phyloP scores from a whole-genome alignment of 2,329 filamentous ascomycete genomes.

The Lachnellula willkommii region DNA sequence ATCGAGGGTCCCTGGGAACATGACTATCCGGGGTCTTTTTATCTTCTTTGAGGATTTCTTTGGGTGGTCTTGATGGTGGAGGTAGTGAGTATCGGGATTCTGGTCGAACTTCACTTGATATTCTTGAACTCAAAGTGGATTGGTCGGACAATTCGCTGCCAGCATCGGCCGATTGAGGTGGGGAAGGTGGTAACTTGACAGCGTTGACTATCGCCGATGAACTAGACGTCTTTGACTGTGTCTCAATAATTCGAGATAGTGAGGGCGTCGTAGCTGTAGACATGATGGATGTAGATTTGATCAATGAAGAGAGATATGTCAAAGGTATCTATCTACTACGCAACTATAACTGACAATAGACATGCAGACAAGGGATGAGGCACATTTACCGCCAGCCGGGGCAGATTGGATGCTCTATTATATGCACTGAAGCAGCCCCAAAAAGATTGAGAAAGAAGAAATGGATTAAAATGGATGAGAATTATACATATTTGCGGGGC shows the following conservation, averaged over 20 bases:
- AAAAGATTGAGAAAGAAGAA: too few species aligned
- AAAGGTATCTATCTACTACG: not conserved
- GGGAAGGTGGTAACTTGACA: conserved; percentile 23
- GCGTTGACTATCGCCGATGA: not conserved
- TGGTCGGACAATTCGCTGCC: conserved; percentile 21
- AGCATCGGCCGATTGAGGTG: conserved; percentile 26
- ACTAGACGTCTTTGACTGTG: not conserved
- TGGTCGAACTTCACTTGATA: conserved; percentile 11
- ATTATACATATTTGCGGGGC: too few species aligned
- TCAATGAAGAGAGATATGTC: not conserved
- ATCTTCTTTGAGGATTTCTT: conserved; percentile 66
- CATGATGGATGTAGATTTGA: not conserved
- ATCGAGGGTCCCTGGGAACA: conserved; percentile 70
- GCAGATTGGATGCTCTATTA: too few species aligned
- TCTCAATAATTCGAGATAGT: not conserved
- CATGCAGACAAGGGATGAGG: not conserved
- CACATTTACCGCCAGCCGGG: not conserved
- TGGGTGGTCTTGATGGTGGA: conserved; percentile 53
- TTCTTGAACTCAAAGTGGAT: conserved; percentile 15
- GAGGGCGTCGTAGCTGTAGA: conserved; percentile 6
- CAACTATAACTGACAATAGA: not conserved
- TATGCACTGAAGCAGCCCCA: too few species aligned
- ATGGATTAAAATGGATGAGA: too few species aligned
- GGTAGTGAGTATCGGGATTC: conserved; percentile 51
- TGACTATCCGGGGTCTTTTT: conserved; percentile 77